phyloP scores from a whole-genome alignment of 2,329 filamentous ascomycete genomes.

The Dactylellina drechsleri region DNA sequence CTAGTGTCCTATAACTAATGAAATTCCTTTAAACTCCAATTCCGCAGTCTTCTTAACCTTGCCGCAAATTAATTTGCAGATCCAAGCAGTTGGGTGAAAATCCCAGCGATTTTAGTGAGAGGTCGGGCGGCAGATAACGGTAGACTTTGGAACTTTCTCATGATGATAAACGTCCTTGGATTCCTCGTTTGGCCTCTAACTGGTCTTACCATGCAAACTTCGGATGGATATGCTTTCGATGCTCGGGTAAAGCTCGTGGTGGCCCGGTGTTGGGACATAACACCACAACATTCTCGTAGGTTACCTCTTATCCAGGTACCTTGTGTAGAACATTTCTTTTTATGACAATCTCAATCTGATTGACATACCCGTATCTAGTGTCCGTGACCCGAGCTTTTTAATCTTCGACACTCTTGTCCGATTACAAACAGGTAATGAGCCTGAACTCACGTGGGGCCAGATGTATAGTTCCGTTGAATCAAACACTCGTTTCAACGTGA shows the following conservation, averaged over 20 bases:
- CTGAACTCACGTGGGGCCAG: background rate
- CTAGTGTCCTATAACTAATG: no score
- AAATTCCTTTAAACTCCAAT: no score
- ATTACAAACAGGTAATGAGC: no score
- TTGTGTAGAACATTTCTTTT: no score
- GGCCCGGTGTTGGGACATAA: background rate
- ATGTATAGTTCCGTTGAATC: background rate
- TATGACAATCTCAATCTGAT: no score
- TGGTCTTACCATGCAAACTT: slow-evolving; percentile 40
- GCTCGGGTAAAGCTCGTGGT: background rate
- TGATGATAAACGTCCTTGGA: slow-evolving; percentile 6
- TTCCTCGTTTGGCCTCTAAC: slow-evolving; percentile 31
- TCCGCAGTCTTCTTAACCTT: slow-evolving; percentile 1
- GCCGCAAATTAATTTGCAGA: slow-evolving; percentile 15
- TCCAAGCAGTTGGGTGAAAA: slow-evolving; percentile 15
- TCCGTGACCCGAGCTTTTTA: no score
- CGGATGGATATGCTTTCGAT: slow-evolving; percentile 17
- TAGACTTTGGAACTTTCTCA: slow-evolving; percentile 16
- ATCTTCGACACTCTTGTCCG: no score
- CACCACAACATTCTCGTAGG: no score
- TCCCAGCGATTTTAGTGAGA: background rate
- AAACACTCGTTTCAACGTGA: background rate
- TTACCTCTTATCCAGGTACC: no score
- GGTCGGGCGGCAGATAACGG: slow-evolving; percentile 6
- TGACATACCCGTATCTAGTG: no score